Conservation (phyloP, 345 rosid genomes). For the Carallia brachiata region DNA sequence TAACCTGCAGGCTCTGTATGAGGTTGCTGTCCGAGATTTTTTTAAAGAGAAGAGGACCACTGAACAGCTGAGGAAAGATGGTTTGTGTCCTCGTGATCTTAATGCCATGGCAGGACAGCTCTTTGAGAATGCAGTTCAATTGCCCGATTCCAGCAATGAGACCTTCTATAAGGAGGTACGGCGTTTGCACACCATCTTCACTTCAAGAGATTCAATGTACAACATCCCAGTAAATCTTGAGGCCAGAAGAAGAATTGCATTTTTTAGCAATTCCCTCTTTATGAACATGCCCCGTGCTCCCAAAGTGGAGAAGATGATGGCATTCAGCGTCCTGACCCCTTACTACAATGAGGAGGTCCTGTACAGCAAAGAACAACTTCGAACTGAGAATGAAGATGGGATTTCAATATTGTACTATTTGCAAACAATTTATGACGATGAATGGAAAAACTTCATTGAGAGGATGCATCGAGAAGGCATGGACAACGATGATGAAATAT, state of each 20-base stretch:
- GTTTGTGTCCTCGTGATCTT: conserved; percentile 74
- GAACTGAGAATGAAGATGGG: conserved; percentile 93
- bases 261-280: conserved; percentile 92
- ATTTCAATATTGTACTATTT: conserved; percentile 81
- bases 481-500: conserved; percentile 62
- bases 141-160: conserved; percentile 67
- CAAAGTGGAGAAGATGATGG: conserved; percentile 98
- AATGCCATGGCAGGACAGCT: conserved; percentile 66
- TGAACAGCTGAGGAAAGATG: conserved; percentile 58
- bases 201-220: conserved; percentile 90
- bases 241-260: conserved; percentile 93
- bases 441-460: conserved; percentile 90
- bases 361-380: conserved; percentile 84
- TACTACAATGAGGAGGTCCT: conserved; percentile 89
- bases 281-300: conserved; percentile 99
- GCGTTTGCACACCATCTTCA: conserved; percentile 81
- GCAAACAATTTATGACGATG: conserved; percentile 90
- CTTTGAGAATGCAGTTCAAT: conserved; percentile 72
- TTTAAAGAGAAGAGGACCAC: conserved; percentile 58
- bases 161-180: conserved; percentile 79
- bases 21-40: conserved; percentile 74
- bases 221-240: conserved; percentile 78
- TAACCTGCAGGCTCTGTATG: conserved; percentile 72
- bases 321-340: conserved; percentile 91
- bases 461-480: conserved; percentile 90